These are phyloP conservation scores for Handroanthus guayacan DNA, from an alignment of 257 asterid genomes.

Conservation along the genomic window DNA sequence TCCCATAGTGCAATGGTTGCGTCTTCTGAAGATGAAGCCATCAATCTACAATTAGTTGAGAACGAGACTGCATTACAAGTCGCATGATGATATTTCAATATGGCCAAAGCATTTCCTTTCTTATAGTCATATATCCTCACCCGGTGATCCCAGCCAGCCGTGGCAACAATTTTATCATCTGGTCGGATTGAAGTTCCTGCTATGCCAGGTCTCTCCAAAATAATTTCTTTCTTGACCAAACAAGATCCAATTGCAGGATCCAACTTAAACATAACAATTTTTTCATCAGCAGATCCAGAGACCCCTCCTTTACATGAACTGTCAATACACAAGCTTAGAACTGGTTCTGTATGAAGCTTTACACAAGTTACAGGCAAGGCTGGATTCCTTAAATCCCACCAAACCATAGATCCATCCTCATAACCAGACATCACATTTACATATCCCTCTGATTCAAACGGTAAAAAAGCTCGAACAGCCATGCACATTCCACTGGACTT, in stretches of 20 bases:
- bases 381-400: slow-evolving; percentile 91
- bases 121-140: slow-evolving; percentile 83
- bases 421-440: slow-evolving; percentile 71
- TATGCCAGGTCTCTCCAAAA: slow-evolving; percentile 77
- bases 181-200: slow-evolving; percentile 74
- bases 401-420: slow-evolving; percentile 92
- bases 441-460: slow-evolving; percentile 59
- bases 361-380: slow-evolving; percentile 68
- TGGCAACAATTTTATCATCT: slow-evolving; percentile 75
- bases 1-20: slow-evolving; percentile 91
- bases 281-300: slow-evolving; percentile 90
- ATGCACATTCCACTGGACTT: slow-evolving; percentile 87
- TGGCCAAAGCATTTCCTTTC: slow-evolving; percentile 85
- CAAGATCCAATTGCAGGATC: slow-evolving; percentile 68
- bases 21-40: slow-evolving; percentile 95
- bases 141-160: slow-evolving; percentile 97
- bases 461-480: slow-evolving; percentile 74
- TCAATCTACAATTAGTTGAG: slow-evolving; percentile 55
- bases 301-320: slow-evolving; percentile 75
- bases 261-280: slow-evolving; percentile 65
- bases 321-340: slow-evolving; percentile 68
- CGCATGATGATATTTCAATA: slow-evolving; percentile 83
- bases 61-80: slow-evolving; percentile 80
- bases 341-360: slow-evolving; percentile 88
- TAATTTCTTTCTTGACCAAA: slow-evolving; percentile 71